A percentile compares a stretch with the other conserved stretches of the same genome.
Conservation (phyloP, 164 flowering plant species). For the Vitis riparia region DNA sequence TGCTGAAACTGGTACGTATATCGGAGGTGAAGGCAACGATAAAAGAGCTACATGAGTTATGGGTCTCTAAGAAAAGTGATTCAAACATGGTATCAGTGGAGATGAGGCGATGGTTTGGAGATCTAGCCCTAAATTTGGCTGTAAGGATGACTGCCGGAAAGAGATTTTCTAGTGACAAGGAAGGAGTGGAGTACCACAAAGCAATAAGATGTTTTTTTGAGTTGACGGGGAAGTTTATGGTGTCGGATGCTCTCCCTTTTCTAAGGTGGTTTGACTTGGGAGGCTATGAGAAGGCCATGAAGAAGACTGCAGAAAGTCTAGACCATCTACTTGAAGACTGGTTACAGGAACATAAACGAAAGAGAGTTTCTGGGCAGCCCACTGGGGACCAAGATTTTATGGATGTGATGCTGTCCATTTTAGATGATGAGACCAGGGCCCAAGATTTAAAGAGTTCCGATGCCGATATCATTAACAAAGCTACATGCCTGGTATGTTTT, state of each 20-base stretch:
- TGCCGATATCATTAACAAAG: conserved; percentile 24
- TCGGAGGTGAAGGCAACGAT: conserved; percentile 14
- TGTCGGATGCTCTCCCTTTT: conserved; percentile 29
- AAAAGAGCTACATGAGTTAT: conserved; percentile 12
- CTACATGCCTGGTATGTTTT: conserved; percentile 29
- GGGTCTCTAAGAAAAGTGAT: not conserved
- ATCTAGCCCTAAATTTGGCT: conserved; percentile 22
- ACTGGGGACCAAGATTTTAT: conserved; percentile 28
- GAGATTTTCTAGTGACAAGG: conserved; percentile 11
- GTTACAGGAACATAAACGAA: conserved; percentile 31
- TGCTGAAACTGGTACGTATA: conserved; percentile 14
- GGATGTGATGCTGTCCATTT: conserved; percentile 17
- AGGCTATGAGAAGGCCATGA: conserved; percentile 34
- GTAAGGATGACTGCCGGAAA: conserved; percentile 32
- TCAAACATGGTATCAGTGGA: conserved; percentile 11
- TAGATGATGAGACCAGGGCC: conserved; percentile 1
- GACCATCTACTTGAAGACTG: conserved; percentile 19
- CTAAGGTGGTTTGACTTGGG: conserved; percentile 35
- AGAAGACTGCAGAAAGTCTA: conserved; percentile 26
- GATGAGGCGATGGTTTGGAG: conserved; percentile 27
- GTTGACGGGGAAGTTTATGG: conserved; percentile 16
- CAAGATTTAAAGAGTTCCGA: conserved; percentile 10
- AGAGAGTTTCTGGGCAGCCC: not conserved
- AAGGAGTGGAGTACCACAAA: conserved; percentile 15
- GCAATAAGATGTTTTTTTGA: conserved; percentile 20